A percentile compares a stretch with the other conserved stretches of the same genome.
phyloP scores from a whole-genome alignment of 2,329 filamentous ascomycete genomes.

The Myriosclerotinia duriaeana region DNA sequence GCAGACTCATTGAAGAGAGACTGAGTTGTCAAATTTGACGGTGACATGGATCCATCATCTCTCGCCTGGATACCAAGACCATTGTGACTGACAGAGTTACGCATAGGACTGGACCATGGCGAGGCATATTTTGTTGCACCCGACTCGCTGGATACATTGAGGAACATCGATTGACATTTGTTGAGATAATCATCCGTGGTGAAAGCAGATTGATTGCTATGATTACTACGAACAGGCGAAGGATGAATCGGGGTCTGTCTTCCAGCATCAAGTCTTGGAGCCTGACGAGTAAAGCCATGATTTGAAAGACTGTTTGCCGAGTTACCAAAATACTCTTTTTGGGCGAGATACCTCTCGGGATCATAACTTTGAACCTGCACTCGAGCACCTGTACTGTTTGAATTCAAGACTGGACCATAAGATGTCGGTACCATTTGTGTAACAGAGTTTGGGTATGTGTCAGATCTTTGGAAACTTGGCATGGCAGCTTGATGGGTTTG shows the following conservation, averaged over 20 bases:
- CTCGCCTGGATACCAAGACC: background rate
- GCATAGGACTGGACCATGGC: background rate
- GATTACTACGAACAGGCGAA: slow-evolving; percentile 49
- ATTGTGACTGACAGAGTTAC: slow-evolving; percentile 8
- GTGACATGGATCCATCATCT: too few species aligned
- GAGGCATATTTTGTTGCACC: slow-evolving; percentile 3
- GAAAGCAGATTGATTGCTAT: slow-evolving; percentile 1
- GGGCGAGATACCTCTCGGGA: slow-evolving; percentile 3
- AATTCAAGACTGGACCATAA: background rate
- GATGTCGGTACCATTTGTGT: background rate
- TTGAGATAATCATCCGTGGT: slow-evolving; percentile 11
- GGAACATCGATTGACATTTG: slow-evolving; percentile 15
- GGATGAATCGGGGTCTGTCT: slow-evolving; percentile 62
- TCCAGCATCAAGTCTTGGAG: slow-evolving; percentile 60
- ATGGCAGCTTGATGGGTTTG: slow-evolving; percentile 11
- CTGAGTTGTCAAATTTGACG: background rate
- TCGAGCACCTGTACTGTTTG: background rate
- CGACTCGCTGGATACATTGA: background rate
- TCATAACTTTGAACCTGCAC: slow-evolving; percentile 5
- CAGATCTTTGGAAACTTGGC: slow-evolving; percentile 27
- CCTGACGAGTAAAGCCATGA: slow-evolving; percentile 48
- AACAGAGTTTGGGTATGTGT: slow-evolving; percentile 28
- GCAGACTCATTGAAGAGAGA: background rate
- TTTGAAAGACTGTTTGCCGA: slow-evolving; percentile 44
- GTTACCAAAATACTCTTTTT: slow-evolving; percentile 19